Evolutionary conservation across 495 filamentous ascomycete genomes (phyloP).

Genomic region (Hypoxylon fuscum): DNA sequence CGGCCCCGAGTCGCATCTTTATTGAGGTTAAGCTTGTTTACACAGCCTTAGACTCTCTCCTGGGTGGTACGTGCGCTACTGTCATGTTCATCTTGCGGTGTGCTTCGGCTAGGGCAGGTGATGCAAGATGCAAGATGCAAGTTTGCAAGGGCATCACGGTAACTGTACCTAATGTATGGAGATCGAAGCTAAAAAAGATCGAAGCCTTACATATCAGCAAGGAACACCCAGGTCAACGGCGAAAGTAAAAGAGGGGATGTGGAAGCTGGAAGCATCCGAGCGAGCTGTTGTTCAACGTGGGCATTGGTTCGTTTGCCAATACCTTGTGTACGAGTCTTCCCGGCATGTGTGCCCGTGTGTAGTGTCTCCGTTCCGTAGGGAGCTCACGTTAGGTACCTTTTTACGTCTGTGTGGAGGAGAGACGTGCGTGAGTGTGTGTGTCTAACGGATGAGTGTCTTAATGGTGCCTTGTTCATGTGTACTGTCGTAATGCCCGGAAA

Average conservation of each 20-base stretch:
- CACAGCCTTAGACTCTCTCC: constrained; percentile 17
- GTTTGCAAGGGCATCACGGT: constrained; percentile 37
- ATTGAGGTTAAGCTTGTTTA: constrained; percentile 32
- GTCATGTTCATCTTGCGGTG: constrained; percentile 36
- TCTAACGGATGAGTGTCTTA: constrained; percentile 9
- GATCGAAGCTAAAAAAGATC: constrained; percentile 41
- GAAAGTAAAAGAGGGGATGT: constrained; percentile 22
- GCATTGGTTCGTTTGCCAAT: constrained; percentile 28
- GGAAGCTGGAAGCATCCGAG: constrained; percentile 22
- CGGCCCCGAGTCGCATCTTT: constrained; percentile 22
- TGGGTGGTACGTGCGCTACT: constrained; percentile 27
- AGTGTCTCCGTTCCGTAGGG: constrained; percentile 17
- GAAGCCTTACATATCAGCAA: constrained; percentile 21
- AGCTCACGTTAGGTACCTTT: not conserved
- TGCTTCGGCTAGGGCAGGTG: constrained; percentile 26
- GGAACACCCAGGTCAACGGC: constrained; percentile 33
- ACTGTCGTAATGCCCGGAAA: constrained; percentile 42
- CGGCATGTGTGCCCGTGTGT: constrained; percentile 5
- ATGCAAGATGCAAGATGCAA: constrained; percentile 30
- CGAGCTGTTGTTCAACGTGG: constrained; percentile 10
- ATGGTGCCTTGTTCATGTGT: constrained; percentile 35
- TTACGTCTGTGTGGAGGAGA: constrained; percentile 19
- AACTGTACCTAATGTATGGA: constrained; percentile 27
- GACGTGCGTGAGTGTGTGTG: constrained; percentile 2
- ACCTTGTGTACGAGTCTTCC: constrained; percentile 14